Conservation (phyloP, 495 filamentous ascomycete genomes). For the Clavariopsis aquatica region DNA sequence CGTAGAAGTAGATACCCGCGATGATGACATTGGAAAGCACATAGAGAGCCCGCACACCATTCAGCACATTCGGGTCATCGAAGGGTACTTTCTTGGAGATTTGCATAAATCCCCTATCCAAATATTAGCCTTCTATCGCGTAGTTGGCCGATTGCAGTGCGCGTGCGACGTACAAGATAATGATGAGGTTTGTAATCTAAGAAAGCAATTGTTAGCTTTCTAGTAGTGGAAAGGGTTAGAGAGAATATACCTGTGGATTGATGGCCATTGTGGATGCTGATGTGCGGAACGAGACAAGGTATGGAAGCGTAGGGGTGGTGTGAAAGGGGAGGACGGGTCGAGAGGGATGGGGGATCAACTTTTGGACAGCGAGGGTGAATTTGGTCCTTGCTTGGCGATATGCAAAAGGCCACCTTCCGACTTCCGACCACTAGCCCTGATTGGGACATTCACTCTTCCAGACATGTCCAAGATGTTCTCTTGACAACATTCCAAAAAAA, state of each 20-base stretch:
- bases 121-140: constrained; percentile 2
- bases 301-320: background rate
- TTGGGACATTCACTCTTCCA: constrained; percentile 20
- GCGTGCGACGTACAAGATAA: constrained; percentile 63
- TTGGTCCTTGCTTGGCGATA: background rate
- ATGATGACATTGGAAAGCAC: constrained; percentile 88
- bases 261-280: constrained; percentile 38
- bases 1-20: constrained; percentile 76
- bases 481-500: background rate
- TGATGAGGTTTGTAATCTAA: constrained; percentile 81
- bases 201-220: constrained; percentile 30
- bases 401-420: constrained; percentile 25
- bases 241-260: constrained; percentile 45
- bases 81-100: constrained; percentile 93
- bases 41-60: constrained; percentile 79
- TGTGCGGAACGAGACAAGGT: background rate
- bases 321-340: background rate
- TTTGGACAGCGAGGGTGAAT: constrained; percentile 4
- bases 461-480: constrained; percentile 8
- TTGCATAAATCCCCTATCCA: constrained; percentile 81
- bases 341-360: background rate
- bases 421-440: background rate
- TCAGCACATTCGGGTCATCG: constrained; percentile 84
- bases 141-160: background rate
- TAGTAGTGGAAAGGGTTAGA: background rate